phyloP scores from a whole-genome alignment of 2,329 filamentous ascomycete species.

The Trichoderma gracile region DNA sequence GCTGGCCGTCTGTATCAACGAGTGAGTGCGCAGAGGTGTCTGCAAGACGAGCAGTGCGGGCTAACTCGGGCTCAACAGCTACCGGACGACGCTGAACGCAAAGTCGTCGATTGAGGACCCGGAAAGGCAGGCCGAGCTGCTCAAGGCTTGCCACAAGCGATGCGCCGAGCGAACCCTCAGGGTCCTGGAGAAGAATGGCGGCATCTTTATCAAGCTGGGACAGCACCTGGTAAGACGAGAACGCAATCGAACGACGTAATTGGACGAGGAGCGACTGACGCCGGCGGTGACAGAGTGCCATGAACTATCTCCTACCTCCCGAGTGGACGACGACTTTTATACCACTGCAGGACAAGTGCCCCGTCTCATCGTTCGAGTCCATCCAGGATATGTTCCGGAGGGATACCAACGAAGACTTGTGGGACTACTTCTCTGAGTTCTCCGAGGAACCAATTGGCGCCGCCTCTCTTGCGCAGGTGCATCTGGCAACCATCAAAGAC shows the following conservation, averaged over 20 bases:
- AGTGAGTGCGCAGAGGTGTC: conserved; percentile 66
- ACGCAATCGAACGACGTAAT: neutral
- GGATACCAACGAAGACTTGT: conserved; percentile 78
- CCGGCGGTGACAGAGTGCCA: conserved; percentile 64
- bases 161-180: conserved; percentile 85
- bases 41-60: neutral
- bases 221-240: conserved; percentile 71
- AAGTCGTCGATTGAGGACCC: conserved; percentile 62
- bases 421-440: conserved; percentile 85
- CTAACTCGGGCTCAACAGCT: conserved; percentile 55
- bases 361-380: conserved; percentile 84
- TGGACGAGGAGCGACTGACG: conserved; percentile 31
- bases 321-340: conserved; percentile 98
- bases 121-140: conserved; percentile 63
- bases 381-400: conserved; percentile 82
- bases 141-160: conserved; percentile 85
- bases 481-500: conserved; percentile 79
- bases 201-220: conserved; percentile 96
- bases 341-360: conserved; percentile 92
- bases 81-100: conserved; percentile 78
- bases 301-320: conserved; percentile 87
- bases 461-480: conserved; percentile 91
- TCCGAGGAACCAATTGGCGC: conserved; percentile 80
- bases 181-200: conserved; percentile 92
- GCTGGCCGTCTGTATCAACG: conserved; percentile 81